phyloP scores from a whole-genome alignment of 129 eudicot genomes.

The Flaveria trinervia region DNA sequence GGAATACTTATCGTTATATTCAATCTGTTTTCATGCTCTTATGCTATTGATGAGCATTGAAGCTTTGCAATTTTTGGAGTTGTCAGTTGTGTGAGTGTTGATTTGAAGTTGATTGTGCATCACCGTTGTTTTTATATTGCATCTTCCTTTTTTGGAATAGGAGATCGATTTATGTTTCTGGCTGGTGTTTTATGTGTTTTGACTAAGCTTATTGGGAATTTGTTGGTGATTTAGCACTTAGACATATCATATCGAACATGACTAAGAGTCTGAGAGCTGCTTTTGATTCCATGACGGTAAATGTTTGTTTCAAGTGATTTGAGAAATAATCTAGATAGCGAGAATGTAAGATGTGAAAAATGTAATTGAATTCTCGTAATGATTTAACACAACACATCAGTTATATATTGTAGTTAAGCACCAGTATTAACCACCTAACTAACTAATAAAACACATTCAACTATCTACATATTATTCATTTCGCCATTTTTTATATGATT shows the following conservation, averaged over 20 bases:
- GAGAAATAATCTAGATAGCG: too few relatives aligned
- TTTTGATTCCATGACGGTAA: neutral
- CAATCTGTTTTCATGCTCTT: slow-evolving; percentile 9
- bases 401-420: too few relatives aligned
- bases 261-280: slow-evolving; percentile 3
- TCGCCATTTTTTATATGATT: too few relatives aligned
- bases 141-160: neutral
- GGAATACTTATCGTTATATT: slow-evolving; percentile 5
- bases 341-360: too few relatives aligned
- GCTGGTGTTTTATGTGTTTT: neutral
- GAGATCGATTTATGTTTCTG: neutral
- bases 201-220: neutral
- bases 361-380: too few relatives aligned
- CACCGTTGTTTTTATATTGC: neutral
- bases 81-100: slow-evolving; percentile 1
- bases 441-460: too few relatives aligned
- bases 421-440: too few relatives aligned
- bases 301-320: neutral
- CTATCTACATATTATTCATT: too few relatives aligned
- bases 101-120: slow-evolving; percentile 2
- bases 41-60: neutral
- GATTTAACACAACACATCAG: too few relatives aligned
- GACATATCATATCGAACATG: neutral
- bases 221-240: slow-evolving; percentile 4
- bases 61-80: neutral